Evolutionary conservation across 108 stramenopile species (phyloP).

Genomic region (Skeletonema menzelii): DNA sequence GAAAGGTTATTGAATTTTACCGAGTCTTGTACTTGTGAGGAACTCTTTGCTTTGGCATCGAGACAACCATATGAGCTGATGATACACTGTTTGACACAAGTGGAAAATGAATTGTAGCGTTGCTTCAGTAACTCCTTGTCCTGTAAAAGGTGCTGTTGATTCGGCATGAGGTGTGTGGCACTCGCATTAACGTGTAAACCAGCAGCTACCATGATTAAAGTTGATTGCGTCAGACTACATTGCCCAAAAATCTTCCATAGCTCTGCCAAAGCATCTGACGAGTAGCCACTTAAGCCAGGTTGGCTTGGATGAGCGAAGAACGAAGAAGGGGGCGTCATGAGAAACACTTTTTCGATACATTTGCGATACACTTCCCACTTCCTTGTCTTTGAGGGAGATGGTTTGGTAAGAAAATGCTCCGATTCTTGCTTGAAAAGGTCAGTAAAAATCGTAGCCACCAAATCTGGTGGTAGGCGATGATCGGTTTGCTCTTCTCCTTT

Average conservation of each 20-base stretch:
- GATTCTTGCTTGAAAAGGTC: conserved; percentile 39
- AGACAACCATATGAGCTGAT: conserved; percentile 6
- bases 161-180: not conserved
- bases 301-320: conserved; percentile 22
- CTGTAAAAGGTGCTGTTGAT: not conserved
- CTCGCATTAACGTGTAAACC: conserved; percentile 37
- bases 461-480: not conserved
- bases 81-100: conserved; percentile 33
- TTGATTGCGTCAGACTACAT: conserved; percentile 17
- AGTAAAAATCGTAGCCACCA: conserved; percentile 28
- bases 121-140: conserved; percentile 10
- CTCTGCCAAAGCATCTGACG: conserved; percentile 22
- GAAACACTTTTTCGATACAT: conserved; percentile 31
- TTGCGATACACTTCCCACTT: conserved; percentile 37
- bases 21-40: not conserved
- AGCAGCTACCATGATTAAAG: conserved; percentile 43
- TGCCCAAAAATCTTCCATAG: conserved; percentile 36
- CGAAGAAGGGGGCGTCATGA: conserved; percentile 25
- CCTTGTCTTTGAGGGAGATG: conserved; percentile 30
- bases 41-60: not conserved
- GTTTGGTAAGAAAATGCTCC: conserved; percentile 21
- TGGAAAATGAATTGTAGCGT: conserved; percentile 25
- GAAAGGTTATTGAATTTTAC: conserved; percentile 18
- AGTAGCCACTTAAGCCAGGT: conserved; percentile 14
- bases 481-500: not conserved